Evolutionary conservation across 805 yeast species (phyloP).

Genomic region (Saturnispora halmiae): DNA sequence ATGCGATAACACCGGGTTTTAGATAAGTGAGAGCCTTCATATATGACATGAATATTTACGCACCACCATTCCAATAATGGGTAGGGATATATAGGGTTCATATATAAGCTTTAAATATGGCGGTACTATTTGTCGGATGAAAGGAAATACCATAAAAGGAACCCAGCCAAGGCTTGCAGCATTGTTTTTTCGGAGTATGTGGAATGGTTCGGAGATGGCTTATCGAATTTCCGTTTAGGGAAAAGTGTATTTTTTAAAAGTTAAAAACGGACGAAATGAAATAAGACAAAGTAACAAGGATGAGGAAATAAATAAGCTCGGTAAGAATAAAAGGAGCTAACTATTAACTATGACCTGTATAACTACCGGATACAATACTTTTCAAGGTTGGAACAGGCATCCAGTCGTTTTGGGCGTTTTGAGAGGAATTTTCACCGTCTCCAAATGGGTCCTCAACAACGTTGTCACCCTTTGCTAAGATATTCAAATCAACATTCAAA

Average conservation of each 20-base stretch:
- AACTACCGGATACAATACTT: slow-evolving; percentile 42
- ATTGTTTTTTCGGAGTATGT: no score
- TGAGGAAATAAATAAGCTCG: slow-evolving; percentile 1
- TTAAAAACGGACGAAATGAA: no score
- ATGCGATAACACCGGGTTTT: slow-evolving; percentile 34
- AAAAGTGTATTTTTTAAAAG: no score
- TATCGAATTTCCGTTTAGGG: no score
- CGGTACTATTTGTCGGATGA: no score
- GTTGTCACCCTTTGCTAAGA: slow-evolving; percentile 21
- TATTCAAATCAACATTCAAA: slow-evolving; percentile 32
- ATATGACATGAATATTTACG: background rate
- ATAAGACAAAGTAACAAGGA: no score
- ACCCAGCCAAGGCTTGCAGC: no score
- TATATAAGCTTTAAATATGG: no score
- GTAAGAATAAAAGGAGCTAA: background rate
- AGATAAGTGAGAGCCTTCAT: slow-evolving; percentile 42
- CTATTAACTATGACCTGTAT: slow-evolving; percentile 35
- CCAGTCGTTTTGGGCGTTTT: slow-evolving; percentile 19
- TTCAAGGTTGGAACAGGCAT: slow-evolving; percentile 35
- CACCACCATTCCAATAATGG: no score
- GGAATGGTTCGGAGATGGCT: no score
- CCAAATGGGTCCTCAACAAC: slow-evolving; percentile 30
- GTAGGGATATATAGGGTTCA: no score
- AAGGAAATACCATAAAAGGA: no score
- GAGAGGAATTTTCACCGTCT: slow-evolving; percentile 16